These are phyloP conservation scores for Pisolithus sp. DNA, from an alignment of 768 basidiomycete genomes.

Conservation along the genomic window DNA sequence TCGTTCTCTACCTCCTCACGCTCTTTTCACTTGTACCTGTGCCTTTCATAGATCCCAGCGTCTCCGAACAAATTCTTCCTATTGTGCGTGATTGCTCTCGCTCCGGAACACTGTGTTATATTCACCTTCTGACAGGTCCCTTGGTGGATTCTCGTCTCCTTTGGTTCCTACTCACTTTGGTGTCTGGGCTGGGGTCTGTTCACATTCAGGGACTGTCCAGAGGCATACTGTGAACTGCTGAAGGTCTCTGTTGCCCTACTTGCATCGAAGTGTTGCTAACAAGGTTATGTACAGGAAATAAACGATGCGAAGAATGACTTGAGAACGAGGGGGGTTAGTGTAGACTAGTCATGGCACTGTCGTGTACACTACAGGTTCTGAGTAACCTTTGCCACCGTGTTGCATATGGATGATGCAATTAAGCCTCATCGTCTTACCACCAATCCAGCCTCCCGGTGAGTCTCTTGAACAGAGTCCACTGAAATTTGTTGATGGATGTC, in stretches of 20 bases:
- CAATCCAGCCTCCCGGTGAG: not conserved
- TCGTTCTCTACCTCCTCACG: conserved; percentile 47
- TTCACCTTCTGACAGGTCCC: conserved; percentile 46
- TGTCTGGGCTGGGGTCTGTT: conserved; percentile 71
- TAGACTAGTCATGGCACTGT: conserved; percentile 35
- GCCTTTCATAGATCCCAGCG: conserved; percentile 44
- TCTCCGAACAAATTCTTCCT: conserved; percentile 47
- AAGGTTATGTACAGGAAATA: conserved; percentile 49
- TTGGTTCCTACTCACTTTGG: conserved; percentile 74
- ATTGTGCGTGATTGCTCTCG: conserved; percentile 39
- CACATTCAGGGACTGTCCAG: conserved; percentile 71
- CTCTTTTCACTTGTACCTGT: conserved; percentile 49
- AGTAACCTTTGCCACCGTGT: not conserved
- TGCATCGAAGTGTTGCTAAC: no score
- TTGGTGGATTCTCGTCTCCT: conserved; percentile 77
- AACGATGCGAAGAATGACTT: conserved; percentile 51
- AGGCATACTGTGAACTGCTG: conserved; percentile 68
- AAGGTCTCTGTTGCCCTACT: conserved; percentile 35
- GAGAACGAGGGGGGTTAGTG: conserved; percentile 51
- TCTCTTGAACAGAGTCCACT: no score
- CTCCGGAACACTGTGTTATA: not conserved
- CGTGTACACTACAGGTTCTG: not conserved
- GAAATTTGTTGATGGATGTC: no score
- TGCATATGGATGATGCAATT: not conserved
- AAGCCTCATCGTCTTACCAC: not conserved